Base-by-base conservation (phyloP, 192 early-diverging fungal genomes). In the Obelidium mucronatum region DNA sequence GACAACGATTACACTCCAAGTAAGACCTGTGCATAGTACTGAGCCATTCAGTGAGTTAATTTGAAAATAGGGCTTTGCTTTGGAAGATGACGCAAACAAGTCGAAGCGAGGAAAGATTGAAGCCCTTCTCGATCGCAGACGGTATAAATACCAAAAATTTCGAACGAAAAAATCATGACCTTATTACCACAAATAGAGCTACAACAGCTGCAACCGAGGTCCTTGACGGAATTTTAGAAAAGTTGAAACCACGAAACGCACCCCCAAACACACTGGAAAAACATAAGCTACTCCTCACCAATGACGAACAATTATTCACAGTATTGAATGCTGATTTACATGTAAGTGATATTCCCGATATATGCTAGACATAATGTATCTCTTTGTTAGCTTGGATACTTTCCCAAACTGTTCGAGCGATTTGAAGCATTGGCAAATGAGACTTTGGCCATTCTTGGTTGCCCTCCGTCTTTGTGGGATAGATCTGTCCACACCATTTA, bases 41-140 rank as follows among this genome's bases (percentile, higher is more conserved):
- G 51, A 39, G 33, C 6, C 33, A 17, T 79, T 72, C 3, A 37
- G 42, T 11, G 19, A 2, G 28, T n/a, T 79, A 2, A 52, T 67
- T n/a, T 30, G 31, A 5, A 11, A 69, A 19, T 74, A 84, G 67
- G 86, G 86, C 40, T 74, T 84, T n/a, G 86, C 86, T 1, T 74
- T 85, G 33, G 86, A 85, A 51, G 53, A 35, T 19, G 86, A 88
- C 67, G 24, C 51, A 2, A 39, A 61, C 15, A 36, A 55, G 30
- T 30, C 54, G 13, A 85, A 85, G 39, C 59, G 86, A 30, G 13
- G 28, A 1, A 67, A 53, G 3, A 55, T 83, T 17, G 84, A 83
- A 68, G 58, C 22, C 4, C 17, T 65, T 30, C 76, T 83, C 3
- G 52, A 61, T 3, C 71, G 74, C 19, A 19, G 72, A 39, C 56